phyloP scores from a whole-genome alignment of 2,329 filamentous ascomycete genomes.

The Pyricularia pennisetigena region DNA sequence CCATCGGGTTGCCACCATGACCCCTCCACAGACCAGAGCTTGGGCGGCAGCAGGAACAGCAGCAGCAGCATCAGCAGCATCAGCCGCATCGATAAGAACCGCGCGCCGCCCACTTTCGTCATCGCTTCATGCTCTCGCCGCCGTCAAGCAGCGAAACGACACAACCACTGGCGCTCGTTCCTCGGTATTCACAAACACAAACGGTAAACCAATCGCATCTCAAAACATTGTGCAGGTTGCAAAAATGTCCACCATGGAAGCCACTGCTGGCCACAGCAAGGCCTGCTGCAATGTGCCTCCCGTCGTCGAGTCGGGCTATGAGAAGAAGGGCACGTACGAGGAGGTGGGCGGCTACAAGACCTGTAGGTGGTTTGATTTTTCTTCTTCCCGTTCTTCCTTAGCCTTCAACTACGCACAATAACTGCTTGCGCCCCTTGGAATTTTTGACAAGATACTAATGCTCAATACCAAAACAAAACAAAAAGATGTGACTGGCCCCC shows the following conservation, averaged over 20 bases:
- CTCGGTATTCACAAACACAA: not conserved
- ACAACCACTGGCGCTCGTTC: not conserved
- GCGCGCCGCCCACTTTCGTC: not conserved
- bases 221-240: not conserved
- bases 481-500: constrained; percentile 35
- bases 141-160: not conserved
- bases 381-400: too few relatives aligned
- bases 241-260: constrained; percentile 3
- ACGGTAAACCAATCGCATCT: not conserved
- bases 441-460: not conserved
- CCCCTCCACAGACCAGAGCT: not conserved
- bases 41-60: not conserved
- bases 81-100: not conserved
- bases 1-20: not conserved
- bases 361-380: too few relatives aligned
- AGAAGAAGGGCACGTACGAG: constrained; percentile 33
- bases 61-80: not conserved
- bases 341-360: constrained; percentile 33
- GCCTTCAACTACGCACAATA: too few relatives aligned
- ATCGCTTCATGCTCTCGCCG: not conserved
- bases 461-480: not conserved
- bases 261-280: constrained; percentile 6
- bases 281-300: constrained; percentile 36
- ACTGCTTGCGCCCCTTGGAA: too few relatives aligned
- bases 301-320: constrained; percentile 31